These are phyloP conservation scores for Phytophthora hibernalis DNA, from an alignment of 352 stramenopile species.

Conservation along the genomic window DNA sequence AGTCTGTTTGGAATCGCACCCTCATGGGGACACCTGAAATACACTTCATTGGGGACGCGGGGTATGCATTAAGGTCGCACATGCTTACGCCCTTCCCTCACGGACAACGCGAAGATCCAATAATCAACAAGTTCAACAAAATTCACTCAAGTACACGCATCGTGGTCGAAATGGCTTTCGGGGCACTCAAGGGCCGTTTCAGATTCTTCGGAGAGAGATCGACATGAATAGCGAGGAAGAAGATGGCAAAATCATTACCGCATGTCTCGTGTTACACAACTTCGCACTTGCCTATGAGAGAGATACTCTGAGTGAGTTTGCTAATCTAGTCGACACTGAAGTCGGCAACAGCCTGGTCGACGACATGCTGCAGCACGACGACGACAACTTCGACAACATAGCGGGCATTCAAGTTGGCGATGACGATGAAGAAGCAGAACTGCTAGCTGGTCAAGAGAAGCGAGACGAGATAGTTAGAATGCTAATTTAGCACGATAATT, in stretches of 20 bases:
- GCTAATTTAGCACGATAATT: no score
- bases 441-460: no score
- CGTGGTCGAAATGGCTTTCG: neutral
- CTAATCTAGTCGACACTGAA: no score
- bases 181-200: neutral
- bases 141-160: neutral
- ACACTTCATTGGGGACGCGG: no score
- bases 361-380: neutral
- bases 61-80: neutral
- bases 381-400: no score
- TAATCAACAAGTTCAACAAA: neutral
- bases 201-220: no score
- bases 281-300: neutral
- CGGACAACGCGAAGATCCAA: neutral
- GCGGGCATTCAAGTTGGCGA: no score
- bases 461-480: no score
- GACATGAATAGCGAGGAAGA: no score
- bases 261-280: neutral
- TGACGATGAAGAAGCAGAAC: no score
- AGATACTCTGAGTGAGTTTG: neutral
- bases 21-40: neutral
- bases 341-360: neutral
- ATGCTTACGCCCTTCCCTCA: neutral
- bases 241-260: no score
- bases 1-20: neutral